These are phyloP conservation scores for Parasarocladium wereldwijsianum DNA, from an alignment of 2,329 filamentous ascomycete species.

Conservation along the genomic window DNA sequence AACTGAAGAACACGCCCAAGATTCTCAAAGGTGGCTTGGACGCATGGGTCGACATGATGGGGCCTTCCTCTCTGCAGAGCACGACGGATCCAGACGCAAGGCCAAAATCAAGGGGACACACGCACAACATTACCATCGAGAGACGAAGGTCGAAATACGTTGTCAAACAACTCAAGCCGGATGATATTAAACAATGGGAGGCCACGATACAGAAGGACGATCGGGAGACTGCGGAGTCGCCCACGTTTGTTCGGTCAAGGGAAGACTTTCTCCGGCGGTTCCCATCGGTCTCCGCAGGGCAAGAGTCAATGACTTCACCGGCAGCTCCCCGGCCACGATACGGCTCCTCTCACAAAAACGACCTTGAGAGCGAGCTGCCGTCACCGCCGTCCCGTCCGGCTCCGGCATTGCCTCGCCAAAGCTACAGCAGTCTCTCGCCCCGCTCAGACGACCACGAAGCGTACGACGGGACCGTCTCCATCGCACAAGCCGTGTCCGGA, in stretches of 20 bases:
- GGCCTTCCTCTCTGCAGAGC: conserved; percentile 43
- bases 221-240: conserved; percentile 31
- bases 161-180: conserved; percentile 56
- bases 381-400: conserved; percentile 51
- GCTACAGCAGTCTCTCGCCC: conserved; percentile 60
- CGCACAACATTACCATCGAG: conserved; percentile 14
- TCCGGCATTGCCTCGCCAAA: conserved; percentile 52
- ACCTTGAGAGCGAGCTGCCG: conserved; percentile 32
- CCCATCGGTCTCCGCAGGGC: conserved; percentile 51
- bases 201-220: conserved; percentile 56
- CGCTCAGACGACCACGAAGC: conserved; percentile 19
- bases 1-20: conserved; percentile 57
- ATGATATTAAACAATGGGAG: conserved; percentile 72
- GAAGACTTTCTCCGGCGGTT: conserved; percentile 77
- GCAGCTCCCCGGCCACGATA: conserved; percentile 12
- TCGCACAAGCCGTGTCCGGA: not conserved
- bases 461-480: conserved; percentile 23
- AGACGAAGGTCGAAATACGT: conserved; percentile 28
- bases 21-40: conserved; percentile 71
- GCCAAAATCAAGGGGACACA: conserved; percentile 7
- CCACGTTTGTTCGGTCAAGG: conserved; percentile 49
- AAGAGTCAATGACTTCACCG: conserved; percentile 43
- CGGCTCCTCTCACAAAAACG: conserved; percentile 17
- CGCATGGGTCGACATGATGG: conserved; percentile 76
- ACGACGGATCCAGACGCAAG: conserved; percentile 12